Conservation (phyloP, 2,329 filamentous ascomycete genomes). For the Colletotrichum tropicicola region DNA sequence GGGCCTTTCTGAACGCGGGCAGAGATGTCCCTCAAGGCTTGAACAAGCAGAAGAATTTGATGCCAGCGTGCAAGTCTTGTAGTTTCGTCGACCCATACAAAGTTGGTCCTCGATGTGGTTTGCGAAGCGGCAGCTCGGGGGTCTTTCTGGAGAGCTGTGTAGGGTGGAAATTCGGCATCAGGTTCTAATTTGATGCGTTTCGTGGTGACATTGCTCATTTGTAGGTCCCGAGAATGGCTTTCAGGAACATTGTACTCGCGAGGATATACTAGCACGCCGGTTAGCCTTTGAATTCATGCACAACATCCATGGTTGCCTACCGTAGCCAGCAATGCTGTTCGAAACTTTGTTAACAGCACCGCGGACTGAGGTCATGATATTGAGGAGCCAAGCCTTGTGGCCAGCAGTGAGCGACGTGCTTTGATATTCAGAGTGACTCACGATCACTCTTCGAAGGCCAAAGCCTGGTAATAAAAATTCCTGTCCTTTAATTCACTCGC, state of each 20-base stretch:
- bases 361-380: constrained; percentile 30
- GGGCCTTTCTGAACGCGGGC: constrained; percentile 3
- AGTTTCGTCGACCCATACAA: constrained; percentile 25
- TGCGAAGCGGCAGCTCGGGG: not conserved
- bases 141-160: not conserved
- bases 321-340: constrained; percentile 25
- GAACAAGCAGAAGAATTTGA: constrained; percentile 17
- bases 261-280: constrained; percentile 3
- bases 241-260: constrained; percentile 14
- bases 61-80: constrained; percentile 25
- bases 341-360: constrained; percentile 27
- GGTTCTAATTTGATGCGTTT: constrained; percentile 20
- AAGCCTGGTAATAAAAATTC: not conserved
- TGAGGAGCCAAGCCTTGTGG: constrained; percentile 10
- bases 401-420: not conserved
- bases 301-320: not conserved
- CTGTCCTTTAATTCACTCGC: not conserved
- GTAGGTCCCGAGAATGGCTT: not conserved
- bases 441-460: not conserved
- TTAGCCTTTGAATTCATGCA: constrained; percentile 3
- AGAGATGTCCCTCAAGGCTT: not conserved
- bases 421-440: not conserved
- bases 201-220: not conserved
- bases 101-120: not conserved
- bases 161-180: not conserved